Base-by-base conservation (phyloP, 179 eudicot genomes). In the Beta macrorhiza region DNA sequence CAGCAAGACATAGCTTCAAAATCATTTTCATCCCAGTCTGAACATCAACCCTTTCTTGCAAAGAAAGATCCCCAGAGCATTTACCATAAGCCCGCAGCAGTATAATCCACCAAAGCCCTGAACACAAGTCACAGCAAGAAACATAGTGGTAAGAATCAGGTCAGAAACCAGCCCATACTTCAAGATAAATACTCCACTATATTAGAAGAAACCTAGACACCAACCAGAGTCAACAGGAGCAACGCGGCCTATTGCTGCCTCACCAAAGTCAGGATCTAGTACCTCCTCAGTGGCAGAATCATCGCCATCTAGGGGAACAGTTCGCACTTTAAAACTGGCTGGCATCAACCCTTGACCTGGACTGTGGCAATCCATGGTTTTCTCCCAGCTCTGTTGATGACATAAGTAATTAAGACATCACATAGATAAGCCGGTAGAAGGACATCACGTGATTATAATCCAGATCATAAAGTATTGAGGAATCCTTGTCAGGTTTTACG, bases 321-420 rank as follows among this genome's bases (percentile, higher is more conserved):
- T 88, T 71, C 96, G 97, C 69, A 95, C 99, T 86, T 95, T 95
- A 80, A 95, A 95, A 80, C 99, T 95, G 81, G 98, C 98, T 72
- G 99, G 99, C 99, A 95, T 95, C 74, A 95, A 85, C 59, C 99
- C 99, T 88, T 92, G 99, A 61, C 98, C 99, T 62, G 99, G 99
- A 89, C 97, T 95, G 83, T 95, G 90, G 85, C 97, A 93, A 84
- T 95, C 99, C 94, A 95, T 95, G 59, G 99, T 95, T 86, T 94
- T 95, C 89, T 92, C 98, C 98, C 98, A 94, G 83, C 98, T 94
- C 98, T 92, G 83, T 45, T 69, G 78, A 53, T 37, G 62, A 82
- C 80, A 85, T 44, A 57, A 32, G 52, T 17, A 10, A 55, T 9
- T 32, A 37, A 10, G 5, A 53, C 44, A 15, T 67, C 58, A 77